phyloP scores from a whole-genome alignment of 495 filamentous ascomycete genomes.

The Aspergillus indologenus region DNA sequence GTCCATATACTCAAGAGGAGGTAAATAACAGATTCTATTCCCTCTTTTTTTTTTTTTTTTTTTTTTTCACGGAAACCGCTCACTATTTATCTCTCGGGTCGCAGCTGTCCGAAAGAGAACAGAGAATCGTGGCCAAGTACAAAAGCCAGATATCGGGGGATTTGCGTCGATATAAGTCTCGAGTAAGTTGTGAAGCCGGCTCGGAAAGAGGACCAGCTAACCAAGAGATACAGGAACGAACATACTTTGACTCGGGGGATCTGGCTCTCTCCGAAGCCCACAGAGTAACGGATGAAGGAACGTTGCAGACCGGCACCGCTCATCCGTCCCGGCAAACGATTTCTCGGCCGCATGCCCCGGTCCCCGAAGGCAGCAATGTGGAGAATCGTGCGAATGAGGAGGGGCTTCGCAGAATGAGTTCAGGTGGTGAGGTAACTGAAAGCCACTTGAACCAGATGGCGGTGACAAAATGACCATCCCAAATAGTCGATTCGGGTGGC shows the following conservation, averaged over 20 bases:
- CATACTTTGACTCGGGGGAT: conserved; percentile 35
- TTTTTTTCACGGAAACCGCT: not conserved
- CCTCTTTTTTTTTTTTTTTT: not conserved
- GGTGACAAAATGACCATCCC: not conserved
- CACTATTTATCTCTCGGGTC: not conserved
- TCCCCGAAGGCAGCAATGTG: conserved; percentile 29
- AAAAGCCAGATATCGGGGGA: conserved; percentile 1
- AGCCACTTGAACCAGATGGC: not conserved
- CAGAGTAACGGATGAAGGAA: conserved; percentile 22
- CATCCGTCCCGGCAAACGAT: conserved; percentile 30
- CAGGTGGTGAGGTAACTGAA: not conserved
- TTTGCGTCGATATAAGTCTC: not conserved
- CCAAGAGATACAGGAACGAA: conserved; percentile 24
- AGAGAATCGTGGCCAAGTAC: not conserved
- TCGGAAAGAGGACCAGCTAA: conserved; percentile 3
- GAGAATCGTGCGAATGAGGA: conserved; percentile 25
- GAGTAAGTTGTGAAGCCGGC: not conserved
- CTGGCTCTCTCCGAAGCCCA: conserved; percentile 30
- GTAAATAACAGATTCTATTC: not conserved
- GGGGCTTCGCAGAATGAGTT: conserved; percentile 11
- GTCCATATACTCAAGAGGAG: not conserved
- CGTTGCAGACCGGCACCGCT: conserved; percentile 24
- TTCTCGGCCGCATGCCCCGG: conserved; percentile 29
- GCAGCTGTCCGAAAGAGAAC: not conserved
- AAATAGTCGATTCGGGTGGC: not conserved